Base-by-base conservation (phyloP, 2,329 filamentous ascomycete genomes). In the Byssoonygena ceratinophila region DNA sequence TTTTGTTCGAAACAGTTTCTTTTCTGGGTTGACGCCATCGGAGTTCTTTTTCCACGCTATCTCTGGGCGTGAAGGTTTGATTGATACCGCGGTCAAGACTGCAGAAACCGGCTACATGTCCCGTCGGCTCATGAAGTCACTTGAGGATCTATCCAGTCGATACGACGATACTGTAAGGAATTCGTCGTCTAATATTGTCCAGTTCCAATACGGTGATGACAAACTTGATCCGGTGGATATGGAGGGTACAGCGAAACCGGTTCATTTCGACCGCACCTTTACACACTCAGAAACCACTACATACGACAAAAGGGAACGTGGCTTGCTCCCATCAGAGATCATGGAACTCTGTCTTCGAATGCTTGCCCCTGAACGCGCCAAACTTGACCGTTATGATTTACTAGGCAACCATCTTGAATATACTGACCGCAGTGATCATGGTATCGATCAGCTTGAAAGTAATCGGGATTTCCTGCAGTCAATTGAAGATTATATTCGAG, bases 61-160 rank as follows among this genome's bases (percentile, higher is more conserved):
- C 73, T 95, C 89, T 62, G 92, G 92, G 61, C 86, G 92, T 81
- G 92, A 97, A 80, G 92, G 92, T 81, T 74, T 98, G 59, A 90
- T 98, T 64, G 92, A 98, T 79, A 98, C 92, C 1, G 92, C 92
- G 56, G 92, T 97, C 72, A 98, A 98, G 74, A 98, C 92, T 50
- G 92, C 92, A 50, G 92, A 98, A 69, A 98, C 92, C 9, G 92
- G 92, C 58, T 98, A 98, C 72, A 98, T 98, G 92, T 97, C 91
- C 57, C 84, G 92, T 71, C 83, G 92, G 60, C 69, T 98, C 65
- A 98, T 98, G 91, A 98, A 98, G 71, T 95, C 88, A 2, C 72
- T 98, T 46, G 92, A 98, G 66, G 92, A 98, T 74, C 73, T 97
- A 2, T 95, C 90, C 0, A 88, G 87, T 0, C 82, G 89, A 61